Evolutionary conservation across 2,329 filamentous ascomycete species (phyloP), one percentile per base, ranked within the genome.

Genomic region (Alternaria infectoria): DNA sequence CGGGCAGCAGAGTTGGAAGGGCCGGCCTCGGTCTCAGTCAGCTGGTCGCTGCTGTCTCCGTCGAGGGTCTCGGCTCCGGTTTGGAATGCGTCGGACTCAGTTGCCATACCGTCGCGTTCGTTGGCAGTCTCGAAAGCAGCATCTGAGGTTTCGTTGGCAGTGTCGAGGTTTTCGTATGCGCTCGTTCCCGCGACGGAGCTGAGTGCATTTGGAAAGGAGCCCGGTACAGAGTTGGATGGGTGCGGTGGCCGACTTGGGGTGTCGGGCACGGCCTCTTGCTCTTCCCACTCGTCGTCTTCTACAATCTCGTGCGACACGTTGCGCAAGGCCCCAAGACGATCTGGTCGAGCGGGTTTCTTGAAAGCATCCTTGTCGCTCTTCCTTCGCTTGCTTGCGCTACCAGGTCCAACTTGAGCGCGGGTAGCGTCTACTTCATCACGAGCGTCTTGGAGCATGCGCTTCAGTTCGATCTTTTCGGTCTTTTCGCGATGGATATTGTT

Each of bases 401-500:
- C 83, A 72, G 57, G 80, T 72, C 73, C 76, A 47, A 77, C 79
- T 71, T 71, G 79, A 30, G 88, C 88, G 51, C 87, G 85, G 63
- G 89, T 87, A 50, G 88, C 81, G 79, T 93, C 96, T 26, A 99
- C 83, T 74, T 99, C 96, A 77, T 99, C 96, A 36, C 94, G 90
- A 23, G 95, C 91, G 74, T 99, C 96, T 81, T 98, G 95, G 28
- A 98, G 88, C 87, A 99, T 93, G 63, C 95, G 91, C 81, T 93
- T 94, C 57, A 98, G 87, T 81, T 99, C 96, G 26, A 98, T 88
- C 84, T 97, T 99, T 80, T 99, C 96, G 0, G 95, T 97, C 89
- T 98, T 99, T 80, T 99, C 96, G 32, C 96, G 91, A 79, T 99
- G 95, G 50, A 98, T 92, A 74, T 94, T 97, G 79, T 91, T 93